These are phyloP conservation scores for Ophiosphaerella herpotricha DNA, from an alignment of 2,329 filamentous ascomycete genomes.

Conservation along the genomic window DNA sequence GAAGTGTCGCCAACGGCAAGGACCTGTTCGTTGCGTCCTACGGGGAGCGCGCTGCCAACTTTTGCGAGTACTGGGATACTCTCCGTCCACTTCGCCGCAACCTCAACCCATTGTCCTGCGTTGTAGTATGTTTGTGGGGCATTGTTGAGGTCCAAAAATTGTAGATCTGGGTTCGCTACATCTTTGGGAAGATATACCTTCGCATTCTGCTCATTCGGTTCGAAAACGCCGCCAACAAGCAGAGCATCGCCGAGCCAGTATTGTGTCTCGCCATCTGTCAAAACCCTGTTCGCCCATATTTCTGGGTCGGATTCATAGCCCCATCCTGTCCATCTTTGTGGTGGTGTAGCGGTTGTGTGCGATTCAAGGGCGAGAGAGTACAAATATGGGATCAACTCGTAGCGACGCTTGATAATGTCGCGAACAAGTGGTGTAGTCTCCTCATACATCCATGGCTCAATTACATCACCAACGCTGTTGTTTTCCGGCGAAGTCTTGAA, in stretches of 20 bases:
- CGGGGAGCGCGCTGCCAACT: slow-evolving; percentile 59
- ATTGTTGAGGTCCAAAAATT: slow-evolving; percentile 68
- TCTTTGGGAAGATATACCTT: slow-evolving; percentile 66
- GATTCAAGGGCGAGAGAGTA: slow-evolving; percentile 68
- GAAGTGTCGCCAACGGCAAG: slow-evolving; percentile 56
- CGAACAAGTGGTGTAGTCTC: slow-evolving; percentile 67
- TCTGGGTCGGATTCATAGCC: slow-evolving; percentile 69
- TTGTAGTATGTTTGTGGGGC: slow-evolving; percentile 62
- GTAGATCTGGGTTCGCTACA: slow-evolving; percentile 49
- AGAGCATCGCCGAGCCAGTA: slow-evolving; percentile 74
- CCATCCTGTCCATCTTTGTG: slow-evolving; percentile 75
- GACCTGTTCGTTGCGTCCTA: slow-evolving; percentile 58
- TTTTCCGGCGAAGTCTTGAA: slow-evolving; percentile 72
- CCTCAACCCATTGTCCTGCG: slow-evolving; percentile 59
- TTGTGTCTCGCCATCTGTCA: slow-evolving; percentile 69
- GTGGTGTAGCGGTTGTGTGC: slow-evolving; percentile 64
- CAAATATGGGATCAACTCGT: slow-evolving; percentile 73
- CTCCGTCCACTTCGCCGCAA: slow-evolving; percentile 57
- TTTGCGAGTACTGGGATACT: slow-evolving; percentile 62
- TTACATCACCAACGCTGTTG: slow-evolving; percentile 71
- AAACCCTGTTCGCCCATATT: slow-evolving; percentile 62
- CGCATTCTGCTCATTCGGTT: slow-evolving; percentile 59
- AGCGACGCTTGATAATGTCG: slow-evolving; percentile 69
- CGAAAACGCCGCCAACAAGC: slow-evolving; percentile 70
- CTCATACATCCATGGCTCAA: slow-evolving; percentile 79